Evolutionary conservation across 441 rosid genomes (phyloP).

Genomic region (Capsella rubella): DNA sequence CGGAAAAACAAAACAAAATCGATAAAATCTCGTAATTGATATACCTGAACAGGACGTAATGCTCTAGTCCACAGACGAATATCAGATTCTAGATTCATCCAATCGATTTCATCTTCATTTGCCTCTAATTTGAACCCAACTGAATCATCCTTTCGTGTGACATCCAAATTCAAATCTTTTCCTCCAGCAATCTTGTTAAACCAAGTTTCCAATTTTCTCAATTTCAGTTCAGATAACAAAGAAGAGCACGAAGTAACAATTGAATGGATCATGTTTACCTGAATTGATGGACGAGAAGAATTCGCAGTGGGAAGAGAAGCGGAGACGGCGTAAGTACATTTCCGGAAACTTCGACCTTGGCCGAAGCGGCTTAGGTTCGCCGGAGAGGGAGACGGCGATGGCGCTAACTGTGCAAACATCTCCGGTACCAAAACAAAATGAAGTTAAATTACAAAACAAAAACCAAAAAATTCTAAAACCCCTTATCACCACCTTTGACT

Average conservation of each 20-base stretch:
- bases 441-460: not conserved
- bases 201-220: not conserved
- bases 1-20: not conserved
- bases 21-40: not conserved
- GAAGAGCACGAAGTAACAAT: not conserved
- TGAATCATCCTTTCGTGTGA: slow-evolving; percentile 43
- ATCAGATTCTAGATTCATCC: slow-evolving; percentile 79
- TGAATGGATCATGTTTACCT: slow-evolving; percentile 50
- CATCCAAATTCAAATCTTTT: slow-evolving; percentile 50
- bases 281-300: slow-evolving; percentile 63
- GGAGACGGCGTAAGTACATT: slow-evolving; percentile 32
- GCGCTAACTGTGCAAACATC: slow-evolving; percentile 46
- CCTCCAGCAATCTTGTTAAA: slow-evolving; percentile 72
- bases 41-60: slow-evolving; percentile 87
- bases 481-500: slow-evolving; percentile 27
- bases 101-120: slow-evolving; percentile 57
- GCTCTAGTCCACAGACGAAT: slow-evolving; percentile 74
- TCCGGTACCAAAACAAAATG: not conserved
- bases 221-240: not conserved
- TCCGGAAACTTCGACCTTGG: slow-evolving; percentile 42
- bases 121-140: slow-evolving; percentile 38
- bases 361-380: slow-evolving; percentile 39
- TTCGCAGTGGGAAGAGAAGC: slow-evolving; percentile 52
- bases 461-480: slow-evolving; percentile 1
- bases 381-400: slow-evolving; percentile 48